A percentile compares a stretch with the other conserved stretches of the same genome.
phyloP scores from a whole-genome alignment of 257 asterid species.

The Solanum tarapatanum region DNA sequence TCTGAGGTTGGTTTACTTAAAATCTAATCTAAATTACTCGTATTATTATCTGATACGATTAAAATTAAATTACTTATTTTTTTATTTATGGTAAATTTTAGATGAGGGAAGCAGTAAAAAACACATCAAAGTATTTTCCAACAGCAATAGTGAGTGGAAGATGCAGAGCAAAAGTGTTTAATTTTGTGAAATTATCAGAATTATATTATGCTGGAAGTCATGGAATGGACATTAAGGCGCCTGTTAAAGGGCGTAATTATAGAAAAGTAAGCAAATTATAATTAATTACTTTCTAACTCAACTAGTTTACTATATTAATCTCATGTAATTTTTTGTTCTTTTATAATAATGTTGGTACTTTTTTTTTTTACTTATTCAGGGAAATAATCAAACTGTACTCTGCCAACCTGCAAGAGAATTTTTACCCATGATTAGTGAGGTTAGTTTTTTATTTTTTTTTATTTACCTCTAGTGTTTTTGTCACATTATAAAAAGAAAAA shows the following conservation, averaged over 20 bases:
- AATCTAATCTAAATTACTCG: not conserved
- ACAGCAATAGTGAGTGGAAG: constrained; percentile 88
- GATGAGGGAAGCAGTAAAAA: constrained; percentile 76
- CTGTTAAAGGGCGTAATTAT: constrained; percentile 36
- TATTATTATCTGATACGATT: not conserved
- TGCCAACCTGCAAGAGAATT: constrained; percentile 89
- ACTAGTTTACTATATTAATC: not conserved
- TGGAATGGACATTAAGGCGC: constrained; percentile 96
- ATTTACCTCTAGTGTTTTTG: not conserved
- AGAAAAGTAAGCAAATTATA: constrained; percentile 36
- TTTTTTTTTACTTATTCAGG: constrained; percentile 31
- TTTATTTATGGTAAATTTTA: not conserved
- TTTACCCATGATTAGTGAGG: constrained; percentile 80
- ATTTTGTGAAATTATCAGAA: constrained; percentile 58
- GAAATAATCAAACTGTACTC: constrained; percentile 47
- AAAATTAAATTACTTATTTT: not conserved
- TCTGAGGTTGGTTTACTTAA: constrained; percentile 28
- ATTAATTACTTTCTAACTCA: not conserved
- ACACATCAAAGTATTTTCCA: constrained; percentile 62
- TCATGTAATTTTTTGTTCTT: not conserved
- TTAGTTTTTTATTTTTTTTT: not conserved
- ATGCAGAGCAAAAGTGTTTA: constrained; percentile 63
- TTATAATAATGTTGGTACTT: not conserved
- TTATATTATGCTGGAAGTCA: constrained; percentile 96
- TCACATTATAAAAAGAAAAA: not conserved